A percentile compares a stretch with the other conserved stretches of the same genome.
Conservation (phyloP, 2,329 filamentous ascomycete genomes). For the Aspergillus fijiensis region DNA sequence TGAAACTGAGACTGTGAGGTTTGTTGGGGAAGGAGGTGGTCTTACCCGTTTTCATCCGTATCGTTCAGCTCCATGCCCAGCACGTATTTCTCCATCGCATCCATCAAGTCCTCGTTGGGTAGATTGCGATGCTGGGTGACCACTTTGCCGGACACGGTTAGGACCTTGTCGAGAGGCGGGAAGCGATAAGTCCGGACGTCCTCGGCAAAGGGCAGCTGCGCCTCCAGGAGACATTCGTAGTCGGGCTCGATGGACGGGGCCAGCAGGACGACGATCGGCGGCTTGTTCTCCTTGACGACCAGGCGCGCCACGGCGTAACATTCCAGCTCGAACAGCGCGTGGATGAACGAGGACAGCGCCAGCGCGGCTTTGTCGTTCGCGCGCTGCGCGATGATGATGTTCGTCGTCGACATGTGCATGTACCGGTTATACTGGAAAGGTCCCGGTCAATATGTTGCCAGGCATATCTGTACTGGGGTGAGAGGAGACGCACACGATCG, state of each 20-base stretch:
- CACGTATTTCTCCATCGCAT: conserved; percentile 88
- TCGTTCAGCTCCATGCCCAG: conserved; percentile 85
- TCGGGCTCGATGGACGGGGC: conserved; percentile 76
- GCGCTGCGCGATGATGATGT: conserved; percentile 73
- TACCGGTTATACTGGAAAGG: conserved; percentile 70
- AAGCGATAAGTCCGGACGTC: conserved; percentile 90
- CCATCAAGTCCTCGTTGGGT: conserved; percentile 69
- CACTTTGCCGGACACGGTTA: conserved; percentile 80
- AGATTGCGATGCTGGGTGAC: conserved; percentile 81
- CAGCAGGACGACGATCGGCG: conserved; percentile 74
- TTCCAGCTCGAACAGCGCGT: conserved; percentile 80
- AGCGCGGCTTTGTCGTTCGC: conserved; percentile 79
- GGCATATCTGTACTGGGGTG: not conserved
- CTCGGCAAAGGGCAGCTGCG: conserved; percentile 89
- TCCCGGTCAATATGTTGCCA: conserved; percentile 6
- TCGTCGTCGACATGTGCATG: conserved; percentile 77
- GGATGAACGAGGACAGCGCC: conserved; percentile 84
- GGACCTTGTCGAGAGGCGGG: conserved; percentile 79
- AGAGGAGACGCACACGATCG: conserved; percentile 56
- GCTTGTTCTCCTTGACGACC: conserved; percentile 78
- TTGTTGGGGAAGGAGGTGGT: not conserved
- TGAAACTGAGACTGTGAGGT: too few species aligned
- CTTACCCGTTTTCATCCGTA: conserved; percentile 72
- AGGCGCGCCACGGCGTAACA: conserved; percentile 83
- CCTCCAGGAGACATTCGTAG: conserved; percentile 82